A percentile compares a stretch with the other conserved stretches of the same genome.
phyloP scores from a whole-genome alignment of 306 rosid species.

The Fragaria nilgerrensis region DNA sequence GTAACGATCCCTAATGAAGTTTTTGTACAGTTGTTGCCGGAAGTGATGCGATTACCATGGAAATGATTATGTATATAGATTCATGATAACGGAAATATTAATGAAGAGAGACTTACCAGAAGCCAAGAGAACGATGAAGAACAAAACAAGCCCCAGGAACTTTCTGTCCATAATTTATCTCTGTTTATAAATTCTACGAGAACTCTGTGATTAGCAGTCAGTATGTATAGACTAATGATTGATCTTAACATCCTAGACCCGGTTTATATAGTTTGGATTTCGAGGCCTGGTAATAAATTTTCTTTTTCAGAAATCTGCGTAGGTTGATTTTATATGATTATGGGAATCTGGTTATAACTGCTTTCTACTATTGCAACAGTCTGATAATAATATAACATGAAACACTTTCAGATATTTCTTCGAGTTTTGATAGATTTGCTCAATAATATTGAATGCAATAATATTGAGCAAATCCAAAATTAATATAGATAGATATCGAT shows the following conservation, averaged over 20 bases:
- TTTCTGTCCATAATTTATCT: not conserved
- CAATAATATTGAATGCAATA: no score
- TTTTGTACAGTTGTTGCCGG: no score
- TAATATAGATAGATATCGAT: no score
- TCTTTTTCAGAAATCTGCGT: not conserved
- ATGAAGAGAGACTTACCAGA: not conserved
- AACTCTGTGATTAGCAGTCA: not conserved
- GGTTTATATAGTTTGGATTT: not conserved
- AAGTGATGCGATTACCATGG: no score
- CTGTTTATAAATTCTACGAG: not conserved
- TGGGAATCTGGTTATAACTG: not conserved
- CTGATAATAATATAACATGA: no score
- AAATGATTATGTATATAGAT: no score
- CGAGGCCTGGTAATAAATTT: not conserved
- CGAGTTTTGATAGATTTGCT: not conserved
- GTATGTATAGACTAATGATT: no score
- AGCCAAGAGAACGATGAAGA: conserved; percentile 3
- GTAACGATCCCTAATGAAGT: not conserved
- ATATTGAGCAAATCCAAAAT: no score
- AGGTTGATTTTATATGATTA: no score
- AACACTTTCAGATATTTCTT: not conserved
- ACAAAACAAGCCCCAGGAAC: not conserved
- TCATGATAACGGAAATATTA: no score
- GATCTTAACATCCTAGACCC: not conserved
- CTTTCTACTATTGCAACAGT: no score